Base-by-base conservation (phyloP, 192 early-diverging fungal genomes). In the Umbelopsis sp. region DNA sequence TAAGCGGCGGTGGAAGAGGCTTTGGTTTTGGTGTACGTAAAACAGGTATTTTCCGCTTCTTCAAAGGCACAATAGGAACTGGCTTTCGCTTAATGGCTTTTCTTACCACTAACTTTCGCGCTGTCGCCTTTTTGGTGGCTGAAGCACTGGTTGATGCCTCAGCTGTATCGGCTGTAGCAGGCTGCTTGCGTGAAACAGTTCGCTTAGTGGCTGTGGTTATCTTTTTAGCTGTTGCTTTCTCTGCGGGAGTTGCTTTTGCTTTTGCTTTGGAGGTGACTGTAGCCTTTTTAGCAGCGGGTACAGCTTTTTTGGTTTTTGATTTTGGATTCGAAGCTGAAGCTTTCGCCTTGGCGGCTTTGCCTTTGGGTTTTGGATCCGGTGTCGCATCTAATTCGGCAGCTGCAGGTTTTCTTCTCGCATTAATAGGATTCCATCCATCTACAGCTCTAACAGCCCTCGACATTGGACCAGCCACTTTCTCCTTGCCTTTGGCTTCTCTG, bases 361-460 rank as follows among this genome's bases (percentile, higher is more conserved):
- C 20, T 49, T 49, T 49, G 16, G 47, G 14, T 21, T 49, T 16
- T 16, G 16, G 47, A 16, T 17, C 5, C n/a, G 47, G 16, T 17
- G 16, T 49, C 20, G 47, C 47, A 6, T 41, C 38, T 0, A 6
- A 1, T 41, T 41, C 36, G 8, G 8, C 36, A 38, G 36, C 38
- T 11, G 38, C 17, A 4, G 47, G 47, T n/a, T 49, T 49, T 34
- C 14, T 34, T 2, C 26, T 62, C 14, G 56, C 56, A n/a, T 62
- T 62, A 31, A 62, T 62, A 32, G 56, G 56, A 2, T 9, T 62
- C 56, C 56, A 62, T 62, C 56, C 56, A 34, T 62, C 56, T 17
- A 26, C 56, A 62, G 56, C 31, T 62, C 12, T 29, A 6, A 62
- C 31, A 11, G 56, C 56, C 20, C 56, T 14, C 17, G 56, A 34